These are phyloP conservation scores for Yamadazyma jaroonii DNA, from an alignment of 1,139 yeast genomes.

Conservation along the genomic window DNA sequence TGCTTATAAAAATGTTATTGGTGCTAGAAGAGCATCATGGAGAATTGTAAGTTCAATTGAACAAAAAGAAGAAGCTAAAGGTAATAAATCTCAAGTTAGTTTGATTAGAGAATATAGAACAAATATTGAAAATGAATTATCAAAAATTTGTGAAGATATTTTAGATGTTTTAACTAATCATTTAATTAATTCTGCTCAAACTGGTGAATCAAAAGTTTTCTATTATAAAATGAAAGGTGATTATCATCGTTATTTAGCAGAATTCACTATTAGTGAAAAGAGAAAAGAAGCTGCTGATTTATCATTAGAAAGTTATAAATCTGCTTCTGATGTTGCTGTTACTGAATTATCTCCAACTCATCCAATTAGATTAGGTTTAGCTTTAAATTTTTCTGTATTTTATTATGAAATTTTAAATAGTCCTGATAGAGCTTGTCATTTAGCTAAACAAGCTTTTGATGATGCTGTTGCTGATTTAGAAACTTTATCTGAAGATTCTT, in stretches of 20 bases:
- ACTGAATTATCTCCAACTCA: slow-evolving; percentile 98
- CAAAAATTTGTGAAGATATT: slow-evolving; percentile 93
- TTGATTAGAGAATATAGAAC: slow-evolving; percentile 93
- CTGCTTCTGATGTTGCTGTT: slow-evolving; percentile 96
- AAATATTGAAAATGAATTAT: slow-evolving; percentile 90
- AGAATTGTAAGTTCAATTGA: slow-evolving; percentile 96
- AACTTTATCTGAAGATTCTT: slow-evolving; percentile 95
- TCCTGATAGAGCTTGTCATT: slow-evolving; percentile 97
- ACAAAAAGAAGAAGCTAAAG: slow-evolving; percentile 97
- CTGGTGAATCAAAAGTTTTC: slow-evolving; percentile 97
- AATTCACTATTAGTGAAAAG: slow-evolving; percentile 87
- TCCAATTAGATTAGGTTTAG: slow-evolving; percentile 97
- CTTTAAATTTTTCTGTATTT: slow-evolving; percentile 95
- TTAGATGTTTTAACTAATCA: slow-evolving; percentile 83
- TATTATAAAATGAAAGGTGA: slow-evolving; percentile 99
- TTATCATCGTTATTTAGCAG: slow-evolving; percentile 98
- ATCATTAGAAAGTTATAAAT: slow-evolving; percentile 90
- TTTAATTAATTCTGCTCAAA: slow-evolving; percentile 89
- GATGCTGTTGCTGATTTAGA: slow-evolving; percentile 99
- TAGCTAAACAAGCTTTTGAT: slow-evolving; percentile 98
- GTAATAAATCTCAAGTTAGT: slow-evolving; percentile 82
- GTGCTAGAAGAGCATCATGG: slow-evolving; percentile 99
- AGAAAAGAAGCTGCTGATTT: slow-evolving; percentile 91
- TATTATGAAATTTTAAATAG: slow-evolving; percentile 97
- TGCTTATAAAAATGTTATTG: slow-evolving; percentile 97